phyloP scores from a whole-genome alignment of 2,329 filamentous ascomycete species.

The Arthroderma sp. region DNA sequence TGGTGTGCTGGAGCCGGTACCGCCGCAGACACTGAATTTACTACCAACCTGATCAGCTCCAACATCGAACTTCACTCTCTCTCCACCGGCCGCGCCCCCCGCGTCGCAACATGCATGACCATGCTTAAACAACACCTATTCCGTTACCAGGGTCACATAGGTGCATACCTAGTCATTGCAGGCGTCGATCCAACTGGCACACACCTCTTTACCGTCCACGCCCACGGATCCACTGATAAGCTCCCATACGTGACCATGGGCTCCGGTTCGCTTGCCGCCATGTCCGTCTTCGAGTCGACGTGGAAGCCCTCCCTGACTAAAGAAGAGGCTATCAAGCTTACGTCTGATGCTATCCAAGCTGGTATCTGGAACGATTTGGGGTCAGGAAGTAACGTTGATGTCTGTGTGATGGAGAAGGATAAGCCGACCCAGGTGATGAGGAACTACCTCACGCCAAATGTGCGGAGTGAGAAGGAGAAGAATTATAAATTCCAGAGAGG shows the following conservation, averaged over 20 bases:
- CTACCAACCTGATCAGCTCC: constrained; percentile 93
- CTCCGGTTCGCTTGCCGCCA: constrained; percentile 85
- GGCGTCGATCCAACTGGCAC: constrained; percentile 91
- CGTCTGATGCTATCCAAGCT: constrained; percentile 77
- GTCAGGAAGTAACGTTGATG: constrained; percentile 93
- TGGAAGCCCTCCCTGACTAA: constrained; percentile 71
- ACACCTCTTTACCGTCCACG: constrained; percentile 95
- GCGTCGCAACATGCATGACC: constrained; percentile 98
- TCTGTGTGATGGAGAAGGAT: constrained; percentile 86
- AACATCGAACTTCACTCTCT: constrained; percentile 96
- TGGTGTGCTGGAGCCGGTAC: constrained; percentile 98
- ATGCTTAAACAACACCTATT: constrained; percentile 99
- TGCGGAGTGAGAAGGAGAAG: constrained; percentile 78
- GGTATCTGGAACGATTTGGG: constrained; percentile 99
- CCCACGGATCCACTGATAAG: constrained; percentile 96
- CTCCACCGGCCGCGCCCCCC: constrained; percentile 89
- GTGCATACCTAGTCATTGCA: constrained; percentile 93
- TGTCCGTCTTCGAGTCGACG: constrained; percentile 94
- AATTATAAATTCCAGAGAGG: constrained; percentile 84
- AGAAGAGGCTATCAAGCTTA: constrained; percentile 72
- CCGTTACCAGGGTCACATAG: constrained; percentile 94
- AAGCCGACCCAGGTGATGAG: constrained; percentile 80
- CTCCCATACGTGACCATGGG: constrained; percentile 99
- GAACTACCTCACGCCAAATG: constrained; percentile 88
- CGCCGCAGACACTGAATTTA: constrained; percentile 97